Base-by-base conservation (phyloP, 129 eudicot genomes). In the Oenanthe sinensis region DNA sequence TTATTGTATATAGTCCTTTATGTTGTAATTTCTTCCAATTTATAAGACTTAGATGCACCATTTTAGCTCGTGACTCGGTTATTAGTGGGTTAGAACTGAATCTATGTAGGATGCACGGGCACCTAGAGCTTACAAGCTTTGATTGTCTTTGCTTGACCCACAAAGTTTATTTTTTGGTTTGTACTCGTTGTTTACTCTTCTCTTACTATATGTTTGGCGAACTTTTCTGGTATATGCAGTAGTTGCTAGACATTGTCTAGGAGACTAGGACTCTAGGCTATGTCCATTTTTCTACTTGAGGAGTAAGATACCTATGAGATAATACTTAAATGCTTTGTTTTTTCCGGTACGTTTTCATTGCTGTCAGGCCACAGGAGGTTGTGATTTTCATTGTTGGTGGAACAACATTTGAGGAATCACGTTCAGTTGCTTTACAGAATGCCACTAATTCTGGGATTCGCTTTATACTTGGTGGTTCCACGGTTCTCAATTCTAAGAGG, bases 341-440 rank as follows among this genome's bases (percentile, higher is more conserved):
- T 58, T 39, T 80, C 19, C 70, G 14, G 50, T 30, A 76, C 4
- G 1, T 16, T 75, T 71, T 68, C 24, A 70, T 74, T 70, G 55
- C 17, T 86, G 55, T 75, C 89, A 90, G 99, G 93, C 97, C 90
- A 24, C 99, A 96, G 83, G 99, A 96, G 76, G 99, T 96, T 20
- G 86, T 96, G 75, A 87, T 96, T 79, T 92, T 92, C 80, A 82
- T 96, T 84, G 90, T 96, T 82, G 97, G 99, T 11, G 97, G 99
- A 83, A 96, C 99, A 46, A 96, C 97, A 22, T 96, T 85, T 47
- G 99, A 96, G 87, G 99, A 92, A 81, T 88, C 99, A 75, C 94
- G 97, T 62, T 87, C 85, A 9, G 97, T 92, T 83, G 88, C 93
- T 81, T 84, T 96, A 63, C 96, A 92, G 65, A 96, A 92, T 48